A percentile compares a stretch with the other conserved stretches of the same genome.
These are phyloP conservation scores for Mollisiaceae sp. DNA, from an alignment of 2,329 filamentous ascomycete species.

Conservation along the genomic window DNA sequence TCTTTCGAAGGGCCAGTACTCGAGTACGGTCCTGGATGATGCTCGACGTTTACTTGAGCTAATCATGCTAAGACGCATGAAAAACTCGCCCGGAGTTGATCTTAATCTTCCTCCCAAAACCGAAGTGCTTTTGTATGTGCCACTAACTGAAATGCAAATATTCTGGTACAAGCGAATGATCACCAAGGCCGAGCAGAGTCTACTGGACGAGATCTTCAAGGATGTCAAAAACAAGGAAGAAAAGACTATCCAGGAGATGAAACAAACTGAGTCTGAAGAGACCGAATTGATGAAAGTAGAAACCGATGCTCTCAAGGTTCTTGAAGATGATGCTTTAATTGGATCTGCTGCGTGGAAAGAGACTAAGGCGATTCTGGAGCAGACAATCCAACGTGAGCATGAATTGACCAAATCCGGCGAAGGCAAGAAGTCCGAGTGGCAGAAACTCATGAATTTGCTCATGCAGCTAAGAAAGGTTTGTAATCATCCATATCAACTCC, in stretches of 20 bases:
- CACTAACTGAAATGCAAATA: constrained; percentile 58
- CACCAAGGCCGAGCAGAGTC: constrained; percentile 55
- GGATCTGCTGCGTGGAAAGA: constrained; percentile 52
- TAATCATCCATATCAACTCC: constrained; percentile 76
- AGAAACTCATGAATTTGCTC: constrained; percentile 82
- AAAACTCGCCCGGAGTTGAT: constrained; percentile 57
- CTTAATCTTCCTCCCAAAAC: constrained; percentile 61
- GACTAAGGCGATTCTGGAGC: constrained; percentile 49
- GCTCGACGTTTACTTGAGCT: constrained; percentile 58
- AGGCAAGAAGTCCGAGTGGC: constrained; percentile 48
- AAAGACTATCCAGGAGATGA: constrained; percentile 41
- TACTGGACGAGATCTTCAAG: constrained; percentile 58
- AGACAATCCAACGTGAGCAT: constrained; percentile 46
- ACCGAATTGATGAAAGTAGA: constrained; percentile 35
- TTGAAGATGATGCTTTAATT: constrained; percentile 39
- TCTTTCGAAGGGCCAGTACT: constrained; percentile 57
- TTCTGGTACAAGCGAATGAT: constrained; percentile 63
- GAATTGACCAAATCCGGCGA: constrained; percentile 29
- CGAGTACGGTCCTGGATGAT: constrained; percentile 57
- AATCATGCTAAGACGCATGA: constrained; percentile 64
- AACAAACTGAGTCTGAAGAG: constrained; percentile 46
- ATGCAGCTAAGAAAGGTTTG: constrained; percentile 94
- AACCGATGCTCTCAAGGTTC: constrained; percentile 43
- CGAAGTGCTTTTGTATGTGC: constrained; percentile 61
- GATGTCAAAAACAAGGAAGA: constrained; percentile 51